A percentile compares a stretch with the other conserved stretches of the same genome.
phyloP scores from a whole-genome alignment of 1,139 yeast genomes.

The Scheffersomyces titani region DNA sequence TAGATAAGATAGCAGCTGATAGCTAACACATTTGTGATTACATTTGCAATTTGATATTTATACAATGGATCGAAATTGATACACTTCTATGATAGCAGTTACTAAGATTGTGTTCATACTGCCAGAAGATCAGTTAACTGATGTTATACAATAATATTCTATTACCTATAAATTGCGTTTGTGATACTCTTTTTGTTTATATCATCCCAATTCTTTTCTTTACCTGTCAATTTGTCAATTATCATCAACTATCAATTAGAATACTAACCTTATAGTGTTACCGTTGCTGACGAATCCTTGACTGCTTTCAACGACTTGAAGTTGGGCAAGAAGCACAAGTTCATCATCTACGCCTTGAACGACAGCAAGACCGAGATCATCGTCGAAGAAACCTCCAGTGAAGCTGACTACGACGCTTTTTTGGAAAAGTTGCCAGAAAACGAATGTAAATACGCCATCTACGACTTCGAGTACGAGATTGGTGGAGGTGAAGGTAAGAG shows the following conservation, averaged over 20 bases:
- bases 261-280: slow-evolving; percentile 60
- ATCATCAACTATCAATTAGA: background rate
- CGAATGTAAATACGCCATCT: slow-evolving; percentile 95
- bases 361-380: slow-evolving; percentile 87
- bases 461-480: slow-evolving; percentile 93
- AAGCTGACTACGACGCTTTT: slow-evolving; percentile 76
- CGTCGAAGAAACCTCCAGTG: slow-evolving; percentile 81
- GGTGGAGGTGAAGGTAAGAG: slow-evolving; percentile 93
- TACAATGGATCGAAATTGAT: background rate
- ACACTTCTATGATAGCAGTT: background rate
- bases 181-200: background rate
- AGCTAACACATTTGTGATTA: background rate
- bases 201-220: background rate
- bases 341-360: slow-evolving; percentile 76
- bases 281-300: slow-evolving; percentile 93
- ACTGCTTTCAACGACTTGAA: slow-evolving; percentile 93
- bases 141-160: background rate
- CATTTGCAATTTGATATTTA: background rate
- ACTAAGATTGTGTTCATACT: background rate
- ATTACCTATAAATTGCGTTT: background rate
- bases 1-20: background rate
- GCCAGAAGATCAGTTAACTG: background rate
- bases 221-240: background rate
- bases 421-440: slow-evolving; percentile 88
- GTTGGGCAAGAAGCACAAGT: slow-evolving; percentile 89